Percentiles rank a stretch among this genome's conserved stretches.
These are phyloP conservation scores for Xylariaceae sp. DNA, from an alignment of 2,329 filamentous ascomycete species.

Conservation along the genomic window DNA sequence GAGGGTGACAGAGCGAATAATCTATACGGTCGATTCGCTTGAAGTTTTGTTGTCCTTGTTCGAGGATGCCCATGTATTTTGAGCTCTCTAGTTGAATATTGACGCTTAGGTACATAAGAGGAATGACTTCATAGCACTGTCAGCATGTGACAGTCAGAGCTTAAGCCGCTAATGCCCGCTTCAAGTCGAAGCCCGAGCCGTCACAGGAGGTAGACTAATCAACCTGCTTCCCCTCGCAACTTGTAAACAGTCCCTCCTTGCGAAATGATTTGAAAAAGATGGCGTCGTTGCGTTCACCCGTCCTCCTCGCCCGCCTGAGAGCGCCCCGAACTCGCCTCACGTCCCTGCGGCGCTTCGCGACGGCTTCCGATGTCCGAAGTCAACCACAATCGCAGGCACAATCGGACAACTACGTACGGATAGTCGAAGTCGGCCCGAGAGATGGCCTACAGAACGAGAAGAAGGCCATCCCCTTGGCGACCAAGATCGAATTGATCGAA, in stretches of 20 bases:
- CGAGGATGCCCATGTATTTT: not conserved
- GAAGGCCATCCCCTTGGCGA: conserved; percentile 49
- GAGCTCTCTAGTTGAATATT: not conserved
- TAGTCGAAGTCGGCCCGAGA: conserved; percentile 64
- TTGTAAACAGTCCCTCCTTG: too few species aligned
- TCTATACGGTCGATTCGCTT: not conserved
- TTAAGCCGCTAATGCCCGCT: conserved; percentile 17
- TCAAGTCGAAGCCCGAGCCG: too few species aligned
- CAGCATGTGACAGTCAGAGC: not conserved
- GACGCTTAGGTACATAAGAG: not conserved
- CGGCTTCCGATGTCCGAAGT: conserved; percentile 26
- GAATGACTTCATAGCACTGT: conserved; percentile 10
- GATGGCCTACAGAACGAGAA: conserved; percentile 67
- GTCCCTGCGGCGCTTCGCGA: conserved; percentile 25
- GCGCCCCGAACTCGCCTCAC: conserved; percentile 12
- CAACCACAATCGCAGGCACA: conserved; percentile 17
- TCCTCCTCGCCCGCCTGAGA: conserved; percentile 23
- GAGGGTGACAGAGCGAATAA: not conserved
- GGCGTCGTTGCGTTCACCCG: conserved; percentile 29
- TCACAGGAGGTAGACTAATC: too few species aligned
- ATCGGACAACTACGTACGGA: conserved; percentile 33
- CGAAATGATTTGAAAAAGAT: conserved; percentile 27
- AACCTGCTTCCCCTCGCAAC: too few species aligned
- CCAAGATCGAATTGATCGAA: conserved; percentile 59
- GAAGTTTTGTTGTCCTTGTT: not conserved